A percentile compares a stretch with the other conserved stretches of the same genome.
phyloP scores from a whole-genome alignment of 345 rosid genomes.

The Salix suchowensis region DNA sequence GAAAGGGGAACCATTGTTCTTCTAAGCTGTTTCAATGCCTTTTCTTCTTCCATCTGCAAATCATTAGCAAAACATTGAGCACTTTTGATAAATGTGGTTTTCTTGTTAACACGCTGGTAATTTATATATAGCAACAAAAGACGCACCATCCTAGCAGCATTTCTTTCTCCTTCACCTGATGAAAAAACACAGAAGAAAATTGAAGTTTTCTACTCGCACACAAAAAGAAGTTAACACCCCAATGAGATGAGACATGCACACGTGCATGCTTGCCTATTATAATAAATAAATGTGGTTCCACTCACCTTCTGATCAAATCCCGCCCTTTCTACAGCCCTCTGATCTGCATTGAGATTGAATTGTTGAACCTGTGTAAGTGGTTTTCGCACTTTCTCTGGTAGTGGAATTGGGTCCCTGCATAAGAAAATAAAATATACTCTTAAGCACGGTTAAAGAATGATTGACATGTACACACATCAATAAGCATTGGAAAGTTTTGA shows the following conservation, averaged over 20 bases:
- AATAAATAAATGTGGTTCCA: neutral
- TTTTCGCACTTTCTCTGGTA: constrained; percentile 78
- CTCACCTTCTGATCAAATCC: constrained; percentile 86
- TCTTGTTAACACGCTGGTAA: too few relatives aligned
- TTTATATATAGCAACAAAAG: neutral
- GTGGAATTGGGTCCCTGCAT: constrained; percentile 83
- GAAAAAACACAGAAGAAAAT: constrained; percentile 4
- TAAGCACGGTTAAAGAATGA: neutral
- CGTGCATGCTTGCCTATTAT: too few relatives aligned
- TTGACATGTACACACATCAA: neutral
- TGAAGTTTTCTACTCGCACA: neutral
- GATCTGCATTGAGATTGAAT: constrained; percentile 61
- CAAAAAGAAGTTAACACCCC: too few relatives aligned
- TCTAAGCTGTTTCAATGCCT: constrained; percentile 78
- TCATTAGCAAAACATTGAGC: neutral
- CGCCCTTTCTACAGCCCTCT: constrained; percentile 74
- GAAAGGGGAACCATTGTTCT: constrained; percentile 92
- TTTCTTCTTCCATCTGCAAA: constrained; percentile 82
- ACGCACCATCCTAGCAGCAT: constrained; percentile 61
- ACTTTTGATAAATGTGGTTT: too few relatives aligned
- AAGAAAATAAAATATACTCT: too few relatives aligned
- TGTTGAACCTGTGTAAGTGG: constrained; percentile 81
- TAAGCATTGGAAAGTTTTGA: neutral
- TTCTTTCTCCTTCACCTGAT: constrained; percentile 93
- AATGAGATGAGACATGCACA: neutral